Percentiles rank a stretch among this genome's conserved stretches.
Evolutionary conservation across 371 early-diverging fungal species (phyloP).

Genomic region (Mucor lusitanicus): DNA sequence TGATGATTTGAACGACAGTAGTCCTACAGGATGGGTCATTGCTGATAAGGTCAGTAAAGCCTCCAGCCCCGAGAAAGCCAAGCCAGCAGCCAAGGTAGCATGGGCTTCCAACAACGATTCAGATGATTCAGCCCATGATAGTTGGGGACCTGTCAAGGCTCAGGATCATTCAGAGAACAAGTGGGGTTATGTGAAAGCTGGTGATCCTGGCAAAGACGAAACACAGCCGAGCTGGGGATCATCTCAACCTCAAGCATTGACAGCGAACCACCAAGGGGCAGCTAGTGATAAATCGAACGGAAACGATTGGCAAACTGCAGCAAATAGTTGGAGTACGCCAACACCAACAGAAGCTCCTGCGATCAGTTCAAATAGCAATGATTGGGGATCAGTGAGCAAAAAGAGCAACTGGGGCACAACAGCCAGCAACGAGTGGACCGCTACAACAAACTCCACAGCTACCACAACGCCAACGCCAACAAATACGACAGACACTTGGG

Average conservation of each 20-base stretch:
- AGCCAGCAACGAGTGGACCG: neutral
- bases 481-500: neutral
- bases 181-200: neutral
- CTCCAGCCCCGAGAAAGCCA: neutral
- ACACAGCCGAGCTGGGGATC: neutral
- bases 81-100: neutral
- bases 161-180: neutral
- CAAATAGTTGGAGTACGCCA: neutral
- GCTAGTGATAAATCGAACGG: neutral
- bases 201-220: neutral
- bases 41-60: neutral
- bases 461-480: neutral
- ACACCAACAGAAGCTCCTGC: neutral
- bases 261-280: neutral
- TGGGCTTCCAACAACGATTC: neutral
- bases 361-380: neutral
- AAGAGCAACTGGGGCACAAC: neutral
- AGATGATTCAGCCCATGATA: neutral
- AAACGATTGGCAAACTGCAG: neutral
- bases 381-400: neutral
- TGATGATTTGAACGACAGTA: neutral
- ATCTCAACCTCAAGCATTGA: neutral
- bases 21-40: neutral
- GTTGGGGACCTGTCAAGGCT: neutral
- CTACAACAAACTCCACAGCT: neutral